phyloP scores from a whole-genome alignment of 345 rosid genomes.

The Hibiscus mutabilis region DNA sequence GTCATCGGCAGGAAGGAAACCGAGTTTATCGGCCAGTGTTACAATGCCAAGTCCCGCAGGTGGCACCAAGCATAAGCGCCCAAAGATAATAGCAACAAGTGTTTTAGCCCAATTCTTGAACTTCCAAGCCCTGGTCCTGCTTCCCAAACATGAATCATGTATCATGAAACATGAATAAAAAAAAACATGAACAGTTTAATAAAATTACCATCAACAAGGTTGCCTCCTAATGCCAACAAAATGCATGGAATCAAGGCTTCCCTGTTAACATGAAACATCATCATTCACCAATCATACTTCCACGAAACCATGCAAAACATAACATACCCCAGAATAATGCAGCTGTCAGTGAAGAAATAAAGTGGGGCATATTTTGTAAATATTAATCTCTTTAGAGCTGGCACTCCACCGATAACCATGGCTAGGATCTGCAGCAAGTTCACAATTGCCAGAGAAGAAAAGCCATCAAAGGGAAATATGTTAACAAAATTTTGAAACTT shows the following conservation, averaged over 20 bases:
- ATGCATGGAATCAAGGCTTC: constrained; percentile 98
- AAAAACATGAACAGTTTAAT: not conserved
- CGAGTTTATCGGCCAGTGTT: constrained; percentile 85
- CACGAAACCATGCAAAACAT: constrained; percentile 18
- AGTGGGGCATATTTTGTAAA: constrained; percentile 83
- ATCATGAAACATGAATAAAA: not conserved
- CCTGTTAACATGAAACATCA: constrained; percentile 36
- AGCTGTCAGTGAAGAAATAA: constrained; percentile 93
- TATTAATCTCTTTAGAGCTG: constrained; percentile 63
- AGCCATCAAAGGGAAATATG: no score
- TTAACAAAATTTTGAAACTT: constrained; percentile 24
- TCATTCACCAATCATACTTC: not conserved
- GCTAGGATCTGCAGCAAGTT: constrained; percentile 68
- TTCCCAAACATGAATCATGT: constrained; percentile 17
- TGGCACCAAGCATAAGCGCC: constrained; percentile 75
- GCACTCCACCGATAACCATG: constrained; percentile 71
- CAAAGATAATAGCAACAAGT: constrained; percentile 75
- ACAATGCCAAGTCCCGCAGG: constrained; percentile 86
- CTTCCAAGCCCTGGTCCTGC: constrained; percentile 98
- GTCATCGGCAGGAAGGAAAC: constrained; percentile 81
- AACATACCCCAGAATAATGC: constrained; percentile 82
- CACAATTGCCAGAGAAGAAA: not conserved
- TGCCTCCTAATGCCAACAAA: constrained; percentile 90
- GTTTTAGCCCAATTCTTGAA: constrained; percentile 87
- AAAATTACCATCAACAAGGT: constrained; percentile 74